These are phyloP conservation scores for Thielaviopsis cerberus DNA, from an alignment of 2,329 filamentous ascomycete species.

Conservation along the genomic window DNA sequence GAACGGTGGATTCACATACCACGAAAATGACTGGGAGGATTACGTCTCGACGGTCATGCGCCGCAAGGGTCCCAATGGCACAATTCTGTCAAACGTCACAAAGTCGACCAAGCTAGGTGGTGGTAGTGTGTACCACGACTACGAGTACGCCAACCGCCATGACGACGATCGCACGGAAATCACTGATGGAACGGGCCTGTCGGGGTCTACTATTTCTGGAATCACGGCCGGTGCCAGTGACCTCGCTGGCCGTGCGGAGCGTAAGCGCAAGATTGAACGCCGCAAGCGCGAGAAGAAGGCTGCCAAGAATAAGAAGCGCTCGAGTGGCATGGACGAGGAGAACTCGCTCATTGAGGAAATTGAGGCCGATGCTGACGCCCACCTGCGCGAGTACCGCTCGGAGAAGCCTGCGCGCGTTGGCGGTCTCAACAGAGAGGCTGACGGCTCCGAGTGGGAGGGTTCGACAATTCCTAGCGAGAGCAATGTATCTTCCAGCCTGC, in stretches of 20 bases:
- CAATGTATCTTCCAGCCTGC: conserved; percentile 40
- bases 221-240: conserved; percentile 41
- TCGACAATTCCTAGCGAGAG: conserved; percentile 48
- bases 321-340: conserved; percentile 32
- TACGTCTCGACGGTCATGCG: conserved; percentile 91
- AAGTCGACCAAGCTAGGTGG: conserved; percentile 71
- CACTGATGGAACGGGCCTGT: conserved; percentile 28
- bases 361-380: conserved; percentile 43
- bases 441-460: conserved; percentile 65
- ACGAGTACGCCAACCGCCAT: conserved; percentile 22
- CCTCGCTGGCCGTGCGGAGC: conserved; percentile 34
- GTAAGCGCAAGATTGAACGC: conserved; percentile 33
- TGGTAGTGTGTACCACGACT: conserved; percentile 64
- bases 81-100: conserved; percentile 65
- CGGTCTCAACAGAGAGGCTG: conserved; percentile 66
- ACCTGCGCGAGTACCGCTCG: conserved; percentile 67
- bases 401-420: conserved; percentile 77
- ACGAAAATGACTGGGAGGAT: conserved; percentile 82
- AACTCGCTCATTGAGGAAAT: conserved; percentile 44
- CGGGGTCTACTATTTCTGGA: conserved; percentile 20
- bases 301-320: conserved; percentile 20
- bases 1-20: conserved; percentile 84
- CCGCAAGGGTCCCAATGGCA: conserved; percentile 76
- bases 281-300: conserved; percentile 23
- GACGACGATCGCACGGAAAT: conserved; percentile 28